These are phyloP conservation scores for Kalaharituber pfeilii DNA, from an alignment of 2,329 filamentous ascomycete species.

Conservation along the genomic window DNA sequence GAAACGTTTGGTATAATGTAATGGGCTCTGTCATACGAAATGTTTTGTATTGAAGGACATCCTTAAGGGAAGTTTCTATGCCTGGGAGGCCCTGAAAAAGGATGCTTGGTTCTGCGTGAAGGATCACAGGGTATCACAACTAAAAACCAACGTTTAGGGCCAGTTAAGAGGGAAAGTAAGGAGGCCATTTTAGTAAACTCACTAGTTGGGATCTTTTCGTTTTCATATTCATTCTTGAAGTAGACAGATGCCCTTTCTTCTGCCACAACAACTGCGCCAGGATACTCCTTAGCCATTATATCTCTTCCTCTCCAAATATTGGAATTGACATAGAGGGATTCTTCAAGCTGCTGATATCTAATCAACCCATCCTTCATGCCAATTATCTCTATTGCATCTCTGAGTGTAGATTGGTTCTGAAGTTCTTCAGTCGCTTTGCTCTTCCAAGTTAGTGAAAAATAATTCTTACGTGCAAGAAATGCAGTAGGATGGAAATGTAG, in stretches of 20 bases:
- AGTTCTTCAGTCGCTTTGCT: conserved; percentile 8
- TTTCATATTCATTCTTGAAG: conserved; percentile 4
- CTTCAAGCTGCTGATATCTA: neutral
- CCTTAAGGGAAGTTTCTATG: neutral
- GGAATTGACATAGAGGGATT: neutral
- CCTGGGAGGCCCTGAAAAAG: no score
- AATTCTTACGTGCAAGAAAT: conserved; percentile 10
- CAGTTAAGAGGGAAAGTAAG: no score
- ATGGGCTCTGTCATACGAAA: neutral
- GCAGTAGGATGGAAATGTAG: conserved; percentile 2
- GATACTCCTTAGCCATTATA: conserved; percentile 5
- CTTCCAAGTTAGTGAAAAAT: conserved; percentile 21
- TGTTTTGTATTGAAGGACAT: neutral
- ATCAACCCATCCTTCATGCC: neutral
- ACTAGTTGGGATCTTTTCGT: neutral
- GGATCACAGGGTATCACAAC: neutral
- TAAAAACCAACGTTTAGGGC: neutral
- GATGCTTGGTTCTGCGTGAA: neutral
- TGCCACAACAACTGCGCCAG: conserved; percentile 1
- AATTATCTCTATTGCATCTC: conserved; percentile 3
- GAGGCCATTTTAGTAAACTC: no score
- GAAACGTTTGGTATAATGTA: conserved; percentile 15
- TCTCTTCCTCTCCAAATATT: conserved; percentile 1
- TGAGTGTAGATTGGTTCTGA: conserved; percentile 5
- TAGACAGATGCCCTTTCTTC: conserved; percentile 15